These are phyloP conservation scores for Quercus suber DNA, from an alignment of 306 rosid genomes.

Conservation along the genomic window DNA sequence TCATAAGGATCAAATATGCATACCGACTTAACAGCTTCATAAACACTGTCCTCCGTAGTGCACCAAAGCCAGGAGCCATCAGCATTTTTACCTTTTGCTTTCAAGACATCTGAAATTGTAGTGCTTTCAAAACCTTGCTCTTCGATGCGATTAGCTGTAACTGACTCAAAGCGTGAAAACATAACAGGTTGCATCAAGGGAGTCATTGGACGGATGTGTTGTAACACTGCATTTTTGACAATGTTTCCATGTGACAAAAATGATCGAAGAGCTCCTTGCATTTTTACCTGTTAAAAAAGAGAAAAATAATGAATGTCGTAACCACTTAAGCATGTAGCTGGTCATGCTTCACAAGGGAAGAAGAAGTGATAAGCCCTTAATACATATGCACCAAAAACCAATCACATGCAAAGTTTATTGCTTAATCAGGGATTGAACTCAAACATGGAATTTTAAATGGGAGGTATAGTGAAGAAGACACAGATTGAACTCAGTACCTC, in stretches of 20 bases:
- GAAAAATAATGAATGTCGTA: constrained; percentile 1
- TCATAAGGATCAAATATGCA: constrained; percentile 19
- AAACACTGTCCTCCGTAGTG: constrained; percentile 83
- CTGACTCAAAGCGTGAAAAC: constrained; percentile 59
- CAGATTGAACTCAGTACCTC: no score
- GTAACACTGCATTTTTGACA: constrained; percentile 73
- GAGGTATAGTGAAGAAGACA: no score
- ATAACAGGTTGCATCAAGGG: constrained; percentile 69
- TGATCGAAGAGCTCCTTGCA: constrained; percentile 80
- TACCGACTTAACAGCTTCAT: constrained; percentile 99
- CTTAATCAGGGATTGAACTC: not conserved
- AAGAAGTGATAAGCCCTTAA: constrained; percentile 10
- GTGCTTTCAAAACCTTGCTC: constrained; percentile 99
- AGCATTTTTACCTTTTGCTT: constrained; percentile 72
- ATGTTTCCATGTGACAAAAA: constrained; percentile 58
- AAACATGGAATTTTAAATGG: no score
- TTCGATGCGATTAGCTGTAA: constrained; percentile 60
- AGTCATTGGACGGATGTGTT: constrained; percentile 67
- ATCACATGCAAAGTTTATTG: not conserved
- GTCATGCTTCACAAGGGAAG: constrained; percentile 6
- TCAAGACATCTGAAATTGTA: constrained; percentile 72
- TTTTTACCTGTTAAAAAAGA: constrained; percentile 41
- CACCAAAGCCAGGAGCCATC: constrained; percentile 99
- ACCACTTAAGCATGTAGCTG: not conserved
- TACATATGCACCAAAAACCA: constrained; percentile 6